Percentiles rank a stretch among this genome's conserved stretches.
Conservation (phyloP, 164 flowering plant species). For the Malania oleifera region DNA sequence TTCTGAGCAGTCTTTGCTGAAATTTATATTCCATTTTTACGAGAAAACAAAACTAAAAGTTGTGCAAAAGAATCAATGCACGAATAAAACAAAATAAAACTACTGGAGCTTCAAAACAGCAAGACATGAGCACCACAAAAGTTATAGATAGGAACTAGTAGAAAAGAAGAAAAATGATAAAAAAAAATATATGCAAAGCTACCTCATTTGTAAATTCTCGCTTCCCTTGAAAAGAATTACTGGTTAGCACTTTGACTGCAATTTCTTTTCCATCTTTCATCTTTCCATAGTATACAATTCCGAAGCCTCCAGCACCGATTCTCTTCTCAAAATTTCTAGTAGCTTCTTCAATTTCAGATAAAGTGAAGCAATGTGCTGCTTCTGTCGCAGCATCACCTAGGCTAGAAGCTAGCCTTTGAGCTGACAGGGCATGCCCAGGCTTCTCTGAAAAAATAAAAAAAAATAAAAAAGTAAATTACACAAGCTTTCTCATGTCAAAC, state of each 20-base stretch:
- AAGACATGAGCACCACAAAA: no score
- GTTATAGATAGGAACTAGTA: not conserved
- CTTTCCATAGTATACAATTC: constrained; percentile 89
- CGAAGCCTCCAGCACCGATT: constrained; percentile 97
- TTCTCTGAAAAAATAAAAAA: constrained; percentile 28
- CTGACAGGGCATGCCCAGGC: constrained; percentile 25
- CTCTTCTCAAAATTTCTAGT: constrained; percentile 73
- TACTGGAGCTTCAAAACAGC: no score
- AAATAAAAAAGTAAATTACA: no score
- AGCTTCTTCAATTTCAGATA: constrained; percentile 72
- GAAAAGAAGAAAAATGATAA: not conserved
- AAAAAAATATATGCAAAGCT: not conserved
- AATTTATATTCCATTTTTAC: no score
- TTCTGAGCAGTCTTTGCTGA: no score
- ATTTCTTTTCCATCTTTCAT: constrained; percentile 83
- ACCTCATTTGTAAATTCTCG: constrained; percentile 95
- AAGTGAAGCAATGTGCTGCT: constrained; percentile 73
- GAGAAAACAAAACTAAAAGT: no score
- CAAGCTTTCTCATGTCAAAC: no score
- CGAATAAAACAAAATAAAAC: no score
- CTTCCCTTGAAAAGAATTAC: constrained; percentile 86
- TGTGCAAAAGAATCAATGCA: no score
- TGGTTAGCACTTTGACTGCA: constrained; percentile 87
- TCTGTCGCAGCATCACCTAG: constrained; percentile 52
- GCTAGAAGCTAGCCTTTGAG: constrained; percentile 44